A percentile compares a stretch with the other conserved stretches of the same genome.
Conservation (phyloP, 139 green algal species). For the Chlorella ohadii region DNA sequence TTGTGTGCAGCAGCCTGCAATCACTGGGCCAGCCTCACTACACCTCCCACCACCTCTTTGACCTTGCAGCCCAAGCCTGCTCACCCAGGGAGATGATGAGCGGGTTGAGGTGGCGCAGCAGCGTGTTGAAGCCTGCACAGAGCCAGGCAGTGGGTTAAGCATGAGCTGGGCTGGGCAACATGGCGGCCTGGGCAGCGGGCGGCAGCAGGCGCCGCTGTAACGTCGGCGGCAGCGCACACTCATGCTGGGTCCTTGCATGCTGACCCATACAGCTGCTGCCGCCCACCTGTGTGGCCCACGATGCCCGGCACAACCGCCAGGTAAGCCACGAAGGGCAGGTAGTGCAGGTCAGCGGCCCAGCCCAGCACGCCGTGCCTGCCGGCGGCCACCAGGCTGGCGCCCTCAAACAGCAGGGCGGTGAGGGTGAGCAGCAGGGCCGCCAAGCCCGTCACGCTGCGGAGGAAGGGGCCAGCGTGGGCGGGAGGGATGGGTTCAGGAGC, state of each 20-base stretch:
- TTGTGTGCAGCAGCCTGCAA: no score
- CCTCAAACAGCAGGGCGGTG: slow-evolving; percentile 43
- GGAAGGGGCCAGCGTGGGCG: no score
- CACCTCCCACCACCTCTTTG: no score
- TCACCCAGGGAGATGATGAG: slow-evolving; percentile 68
- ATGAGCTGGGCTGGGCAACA: no score
- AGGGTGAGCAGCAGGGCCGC: slow-evolving; percentile 40
- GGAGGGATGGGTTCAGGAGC: no score
- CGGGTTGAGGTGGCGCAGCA: slow-evolving; percentile 64
- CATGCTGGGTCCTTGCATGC: no score
- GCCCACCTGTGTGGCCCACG: slow-evolving; percentile 73
- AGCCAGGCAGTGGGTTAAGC: not conserved
- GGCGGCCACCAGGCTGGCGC: slow-evolving; percentile 22
- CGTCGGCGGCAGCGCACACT: no score
- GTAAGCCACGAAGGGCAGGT: slow-evolving; percentile 68
- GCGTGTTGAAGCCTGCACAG: slow-evolving; percentile 39
- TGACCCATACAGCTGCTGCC: not conserved
- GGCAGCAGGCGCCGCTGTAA: no score
- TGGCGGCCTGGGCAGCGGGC: no score
- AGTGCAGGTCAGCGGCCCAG: slow-evolving; percentile 50
- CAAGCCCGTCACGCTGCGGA: slow-evolving; percentile 60
- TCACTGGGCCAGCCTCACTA: no score
- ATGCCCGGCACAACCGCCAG: slow-evolving; percentile 74
- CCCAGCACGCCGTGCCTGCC: slow-evolving; percentile 62
- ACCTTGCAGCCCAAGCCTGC: no score